Conservation (phyloP, 495 filamentous ascomycete species). For the Talaromyces nanjingensis region DNA sequence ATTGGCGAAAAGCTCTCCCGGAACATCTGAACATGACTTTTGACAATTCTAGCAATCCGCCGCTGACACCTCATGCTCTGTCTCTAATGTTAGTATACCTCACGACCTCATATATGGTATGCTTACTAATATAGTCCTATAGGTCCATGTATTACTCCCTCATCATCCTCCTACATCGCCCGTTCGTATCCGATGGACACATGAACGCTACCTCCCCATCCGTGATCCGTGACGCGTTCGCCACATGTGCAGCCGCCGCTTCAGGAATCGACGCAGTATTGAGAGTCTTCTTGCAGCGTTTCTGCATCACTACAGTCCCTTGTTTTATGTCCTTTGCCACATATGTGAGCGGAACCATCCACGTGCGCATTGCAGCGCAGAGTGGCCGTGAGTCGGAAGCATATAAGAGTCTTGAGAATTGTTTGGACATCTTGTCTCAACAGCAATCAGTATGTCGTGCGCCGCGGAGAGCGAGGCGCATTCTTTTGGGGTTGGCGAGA, state of each 20-base stretch:
- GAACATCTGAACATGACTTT: constrained; percentile 8
- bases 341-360: constrained; percentile 30
- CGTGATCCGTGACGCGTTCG: constrained; percentile 18
- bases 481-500: constrained; percentile 23
- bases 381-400: constrained; percentile 19
- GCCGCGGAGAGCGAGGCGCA: constrained; percentile 21
- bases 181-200: constrained; percentile 19
- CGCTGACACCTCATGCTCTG: constrained; percentile 14
- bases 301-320: constrained; percentile 22
- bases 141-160: constrained; percentile 16
- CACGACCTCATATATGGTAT: not conserved
- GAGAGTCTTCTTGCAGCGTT: constrained; percentile 20
- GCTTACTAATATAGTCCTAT: not conserved
- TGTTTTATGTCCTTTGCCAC: constrained; percentile 35
- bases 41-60: not conserved
- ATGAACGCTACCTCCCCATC: constrained; percentile 16
- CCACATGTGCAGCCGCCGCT: constrained; percentile 19
- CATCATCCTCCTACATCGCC: constrained; percentile 19
- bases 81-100: constrained; percentile 8
- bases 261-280: constrained; percentile 15
- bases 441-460: constrained; percentile 25
- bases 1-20: constrained; percentile 14
- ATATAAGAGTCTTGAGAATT: constrained; percentile 18
- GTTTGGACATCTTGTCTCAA: constrained; percentile 22
- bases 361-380: constrained; percentile 30